Evolutionary conservation across 768 basidiomycete genomes (phyloP).

Genomic region (Hebeloma cylindrosporum): DNA sequence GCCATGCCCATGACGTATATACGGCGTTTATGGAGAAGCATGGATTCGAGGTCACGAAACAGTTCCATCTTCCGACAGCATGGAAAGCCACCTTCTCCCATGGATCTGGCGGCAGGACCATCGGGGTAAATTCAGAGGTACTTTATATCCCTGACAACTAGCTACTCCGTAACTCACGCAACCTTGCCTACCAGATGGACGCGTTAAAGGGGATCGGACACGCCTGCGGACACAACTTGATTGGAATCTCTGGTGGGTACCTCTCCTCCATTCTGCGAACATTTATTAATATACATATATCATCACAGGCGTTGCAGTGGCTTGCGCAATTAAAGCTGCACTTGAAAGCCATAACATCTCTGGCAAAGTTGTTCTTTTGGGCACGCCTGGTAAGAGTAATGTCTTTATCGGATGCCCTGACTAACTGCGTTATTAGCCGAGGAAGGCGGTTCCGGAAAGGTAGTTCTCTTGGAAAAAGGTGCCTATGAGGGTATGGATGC

Average conservation of each 20-base stretch:
- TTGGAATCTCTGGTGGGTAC: constrained; percentile 56
- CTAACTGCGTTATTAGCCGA: constrained; percentile 52
- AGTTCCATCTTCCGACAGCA: constrained; percentile 68
- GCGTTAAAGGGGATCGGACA: constrained; percentile 63
- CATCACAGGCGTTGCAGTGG: constrained; percentile 68
- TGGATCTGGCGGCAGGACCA: constrained; percentile 64
- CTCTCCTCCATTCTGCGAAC: background rate
- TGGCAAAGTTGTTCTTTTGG: constrained; percentile 70
- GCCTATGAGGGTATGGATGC: constrained; percentile 76
- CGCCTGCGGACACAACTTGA: constrained; percentile 83
- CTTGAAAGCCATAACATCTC: constrained; percentile 60
- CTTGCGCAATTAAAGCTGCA: constrained; percentile 64
- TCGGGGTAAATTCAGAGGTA: constrained; percentile 81
- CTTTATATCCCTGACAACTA: constrained; percentile 4
- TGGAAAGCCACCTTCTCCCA: constrained; percentile 71
- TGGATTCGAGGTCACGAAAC: constrained; percentile 61
- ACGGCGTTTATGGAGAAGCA: constrained; percentile 65
- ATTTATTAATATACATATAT: background rate
- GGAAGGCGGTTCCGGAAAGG: constrained; percentile 77
- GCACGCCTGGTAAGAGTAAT: constrained; percentile 63
- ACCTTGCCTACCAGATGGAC: constrained; percentile 48
- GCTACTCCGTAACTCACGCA: background rate
- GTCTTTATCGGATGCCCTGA: background rate
- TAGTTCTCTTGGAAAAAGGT: constrained; percentile 63
- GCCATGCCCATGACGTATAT: constrained; percentile 70